phyloP scores from a whole-genome alignment of 163 green algal genomes.

The Trebouxiophyceae sp. region DNA sequence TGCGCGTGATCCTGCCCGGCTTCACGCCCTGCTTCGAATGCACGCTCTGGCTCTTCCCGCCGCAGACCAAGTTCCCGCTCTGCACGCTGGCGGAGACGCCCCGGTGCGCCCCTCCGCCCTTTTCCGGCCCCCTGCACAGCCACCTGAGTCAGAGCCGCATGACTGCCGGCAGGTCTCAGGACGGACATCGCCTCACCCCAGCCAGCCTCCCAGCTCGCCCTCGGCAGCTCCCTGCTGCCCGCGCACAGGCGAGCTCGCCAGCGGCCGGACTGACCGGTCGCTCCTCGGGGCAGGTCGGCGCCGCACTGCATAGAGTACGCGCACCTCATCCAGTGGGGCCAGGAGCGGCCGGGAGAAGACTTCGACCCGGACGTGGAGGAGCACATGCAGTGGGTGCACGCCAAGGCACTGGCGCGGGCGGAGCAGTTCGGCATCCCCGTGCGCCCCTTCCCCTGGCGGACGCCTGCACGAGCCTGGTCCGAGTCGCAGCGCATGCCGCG shows the following conservation, averaged over 20 bases:
- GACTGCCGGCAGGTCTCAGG: too few species aligned
- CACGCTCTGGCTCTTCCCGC: slow-evolving; percentile 98
- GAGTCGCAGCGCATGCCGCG: too few species aligned
- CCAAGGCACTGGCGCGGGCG: slow-evolving; percentile 65
- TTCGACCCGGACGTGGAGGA: slow-evolving; percentile 89
- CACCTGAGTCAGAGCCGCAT: too few species aligned
- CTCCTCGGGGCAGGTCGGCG: slow-evolving; percentile 58
- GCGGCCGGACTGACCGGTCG: neutral
- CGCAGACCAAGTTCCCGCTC: slow-evolving; percentile 93
- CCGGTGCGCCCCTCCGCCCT: too few species aligned
- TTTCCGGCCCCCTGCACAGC: too few species aligned
- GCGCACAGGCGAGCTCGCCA: too few species aligned
- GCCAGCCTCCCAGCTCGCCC: neutral
- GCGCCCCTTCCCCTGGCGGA: neutral
- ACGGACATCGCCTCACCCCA: too few species aligned
- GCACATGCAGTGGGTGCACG: slow-evolving; percentile 95
- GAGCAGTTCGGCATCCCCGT: slow-evolving; percentile 78
- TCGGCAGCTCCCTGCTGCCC: slow-evolving; percentile 20
- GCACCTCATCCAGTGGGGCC: slow-evolving; percentile 90
- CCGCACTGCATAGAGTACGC: slow-evolving; percentile 98
- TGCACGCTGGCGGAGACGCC: slow-evolving; percentile 93
- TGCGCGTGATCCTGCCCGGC: slow-evolving; percentile 91
- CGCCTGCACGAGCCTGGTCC: too few species aligned
- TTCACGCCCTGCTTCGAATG: slow-evolving; percentile 98
- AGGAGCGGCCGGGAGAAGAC: slow-evolving; percentile 57